A percentile compares a stretch with the other conserved stretches of the same genome.
Evolutionary conservation across 2,329 filamentous ascomycete species (phyloP).

Genomic region (Aspergillus bombycis): DNA sequence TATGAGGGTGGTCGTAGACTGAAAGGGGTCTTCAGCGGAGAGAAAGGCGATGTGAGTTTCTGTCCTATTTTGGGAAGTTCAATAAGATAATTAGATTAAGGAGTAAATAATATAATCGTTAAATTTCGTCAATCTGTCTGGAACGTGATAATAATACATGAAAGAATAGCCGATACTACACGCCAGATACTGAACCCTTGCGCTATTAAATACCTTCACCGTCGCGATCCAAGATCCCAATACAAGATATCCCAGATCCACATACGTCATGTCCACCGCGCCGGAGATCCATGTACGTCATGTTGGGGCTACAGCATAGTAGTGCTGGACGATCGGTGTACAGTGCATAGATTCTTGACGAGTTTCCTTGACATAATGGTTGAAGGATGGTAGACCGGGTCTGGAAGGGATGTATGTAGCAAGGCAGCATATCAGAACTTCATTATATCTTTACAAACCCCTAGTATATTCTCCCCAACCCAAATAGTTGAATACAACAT

Average conservation of each 20-base stretch:
- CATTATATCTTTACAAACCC: no score
- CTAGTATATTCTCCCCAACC: rapidly evolving
- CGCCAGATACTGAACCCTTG: background rate
- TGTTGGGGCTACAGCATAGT: background rate
- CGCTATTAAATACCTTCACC: background rate
- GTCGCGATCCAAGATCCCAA: no score
- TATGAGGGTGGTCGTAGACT: background rate
- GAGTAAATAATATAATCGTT: background rate
- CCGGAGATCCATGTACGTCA: background rate
- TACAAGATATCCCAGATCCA: background rate
- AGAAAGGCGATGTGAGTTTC: background rate
- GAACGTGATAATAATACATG: background rate
- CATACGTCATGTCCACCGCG: background rate
- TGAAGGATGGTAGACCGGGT: no score
- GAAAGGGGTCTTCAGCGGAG: background rate
- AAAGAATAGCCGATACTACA: background rate
- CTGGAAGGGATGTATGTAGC: no score
- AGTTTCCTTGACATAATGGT: background rate
- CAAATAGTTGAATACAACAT: background rate
- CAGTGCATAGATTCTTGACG: background rate
- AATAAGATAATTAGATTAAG: background rate
- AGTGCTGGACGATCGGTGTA: background rate
- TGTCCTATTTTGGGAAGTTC: background rate
- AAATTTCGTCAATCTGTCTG: background rate
- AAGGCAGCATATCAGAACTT: no score